phyloP scores from a whole-genome alignment of 345 rosid species.

The Anastatica hierochuntica region DNA sequence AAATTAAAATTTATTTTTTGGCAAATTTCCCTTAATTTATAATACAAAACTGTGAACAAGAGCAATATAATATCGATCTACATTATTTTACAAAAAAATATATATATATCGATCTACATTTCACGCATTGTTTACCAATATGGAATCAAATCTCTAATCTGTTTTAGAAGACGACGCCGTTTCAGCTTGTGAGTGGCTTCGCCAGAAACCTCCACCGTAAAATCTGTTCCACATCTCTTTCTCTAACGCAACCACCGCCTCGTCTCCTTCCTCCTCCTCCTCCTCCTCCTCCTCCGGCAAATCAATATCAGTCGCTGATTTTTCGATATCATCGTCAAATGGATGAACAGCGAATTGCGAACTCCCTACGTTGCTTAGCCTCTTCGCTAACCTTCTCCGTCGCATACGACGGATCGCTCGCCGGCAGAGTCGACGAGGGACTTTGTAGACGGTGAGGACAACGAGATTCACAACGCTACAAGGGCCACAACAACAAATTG shows the following conservation, averaged over 20 bases:
- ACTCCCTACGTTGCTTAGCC: slow-evolving; percentile 20
- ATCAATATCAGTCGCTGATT: background rate
- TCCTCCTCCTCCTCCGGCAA: slow-evolving; percentile 17
- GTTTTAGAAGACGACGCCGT: slow-evolving; percentile 16
- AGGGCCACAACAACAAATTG: slow-evolving; percentile 56
- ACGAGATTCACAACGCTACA: slow-evolving; percentile 40
- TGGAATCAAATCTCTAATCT: too few species aligned
- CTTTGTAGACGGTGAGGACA: slow-evolving; percentile 38
- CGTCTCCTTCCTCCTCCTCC: slow-evolving; percentile 22
- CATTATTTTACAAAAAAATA: too few species aligned
- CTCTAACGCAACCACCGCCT: slow-evolving; percentile 35
- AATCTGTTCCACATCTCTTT: slow-evolving; percentile 58
- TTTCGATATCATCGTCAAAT: background rate
- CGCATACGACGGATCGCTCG: slow-evolving; percentile 25
- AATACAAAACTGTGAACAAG: too few species aligned
- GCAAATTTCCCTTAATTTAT: too few species aligned
- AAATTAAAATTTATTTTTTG: too few species aligned
- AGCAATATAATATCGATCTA: too few species aligned
- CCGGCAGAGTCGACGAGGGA: slow-evolving; percentile 44
- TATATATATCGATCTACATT: too few species aligned
- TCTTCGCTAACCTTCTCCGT: slow-evolving; percentile 11
- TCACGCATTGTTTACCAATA: too few species aligned
- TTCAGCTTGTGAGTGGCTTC: slow-evolving; percentile 43
- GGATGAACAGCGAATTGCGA: slow-evolving; percentile 22
- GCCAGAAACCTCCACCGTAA: slow-evolving; percentile 50